phyloP scores from a whole-genome alignment of 768 basidiomycete genomes.

The Tremella mesenterica region DNA sequence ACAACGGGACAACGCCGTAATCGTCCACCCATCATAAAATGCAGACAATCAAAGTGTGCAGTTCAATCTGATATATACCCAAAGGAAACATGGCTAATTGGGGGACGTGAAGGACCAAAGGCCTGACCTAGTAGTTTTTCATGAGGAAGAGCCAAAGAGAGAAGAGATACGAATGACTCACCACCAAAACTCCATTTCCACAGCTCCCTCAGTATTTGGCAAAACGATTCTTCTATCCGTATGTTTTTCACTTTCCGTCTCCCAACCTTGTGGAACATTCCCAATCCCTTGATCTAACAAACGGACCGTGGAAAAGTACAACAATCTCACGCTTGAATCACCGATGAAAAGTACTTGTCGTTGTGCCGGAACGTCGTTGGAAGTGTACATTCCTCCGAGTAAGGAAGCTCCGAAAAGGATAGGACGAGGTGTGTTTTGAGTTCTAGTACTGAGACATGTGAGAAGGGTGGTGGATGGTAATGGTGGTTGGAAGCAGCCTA shows the following conservation, averaged over 20 bases:
- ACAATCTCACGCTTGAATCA: conserved; percentile 69
- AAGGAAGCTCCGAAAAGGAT: conserved; percentile 40
- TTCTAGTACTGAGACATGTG: conserved; percentile 5
- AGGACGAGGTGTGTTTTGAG: conserved; percentile 1
- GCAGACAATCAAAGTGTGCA: too few relatives aligned
- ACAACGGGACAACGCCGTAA: too few relatives aligned
- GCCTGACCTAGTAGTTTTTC: too few relatives aligned
- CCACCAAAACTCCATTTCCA: conserved; percentile 41
- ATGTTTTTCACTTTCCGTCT: conserved; percentile 57
- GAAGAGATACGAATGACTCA: conserved; percentile 11
- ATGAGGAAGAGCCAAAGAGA: too few relatives aligned
- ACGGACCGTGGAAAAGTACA: conserved; percentile 68
- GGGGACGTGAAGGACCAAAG: too few relatives aligned
- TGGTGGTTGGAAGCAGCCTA: conserved; percentile 67
- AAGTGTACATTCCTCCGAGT: too few relatives aligned
- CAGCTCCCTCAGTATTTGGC: conserved; percentile 9
- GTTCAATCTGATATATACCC: too few relatives aligned
- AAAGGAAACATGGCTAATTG: too few relatives aligned
- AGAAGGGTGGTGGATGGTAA: conserved; percentile 5
- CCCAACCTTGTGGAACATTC: conserved; percentile 51
- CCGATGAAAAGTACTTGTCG: conserved; percentile 64
- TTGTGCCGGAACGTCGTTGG: conserved; percentile 17
- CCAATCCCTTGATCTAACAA: conserved; percentile 49
- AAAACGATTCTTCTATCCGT: conserved; percentile 46
- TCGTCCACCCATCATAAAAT: too few relatives aligned